Base-by-base conservation (phyloP, 2,329 filamentous ascomycete species). In the Mycosphaerella arachidis region DNA sequence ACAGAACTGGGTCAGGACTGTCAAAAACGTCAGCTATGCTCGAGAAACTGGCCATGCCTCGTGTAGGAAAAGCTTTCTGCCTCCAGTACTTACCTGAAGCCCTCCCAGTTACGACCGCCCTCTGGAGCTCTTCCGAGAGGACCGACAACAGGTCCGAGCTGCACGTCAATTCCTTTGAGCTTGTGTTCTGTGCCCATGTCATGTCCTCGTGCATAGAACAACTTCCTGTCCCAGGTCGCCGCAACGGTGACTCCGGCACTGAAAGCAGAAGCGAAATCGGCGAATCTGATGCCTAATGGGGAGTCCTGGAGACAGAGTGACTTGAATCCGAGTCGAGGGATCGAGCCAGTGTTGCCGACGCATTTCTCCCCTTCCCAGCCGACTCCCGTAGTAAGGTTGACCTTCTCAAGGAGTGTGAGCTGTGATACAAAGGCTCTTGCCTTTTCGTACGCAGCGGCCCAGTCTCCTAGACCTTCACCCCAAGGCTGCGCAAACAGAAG, bases 361-460 rank as follows among this genome's bases (percentile, higher is more conserved):
- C 91, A 94, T 64, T 83, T 81, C 62, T 90, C 89, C 53, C 83
- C 78, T 74, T 82, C 73, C 87, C 87, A 91, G 48, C 92, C 92
- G 64, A 89, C 84, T 74, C 93, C 93, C 0, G 92, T 97, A 2
- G 93, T 97, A 65, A 99, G 74, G 74, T 97, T 97, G 75, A 97
- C 91, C 78, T 96, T 97, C 75, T 97, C 92, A 10, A 86, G 72
- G 37, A 96, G 81, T 0, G 91, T 96, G 76, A 96, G 77, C 72
- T 92, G 86, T 9, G 88, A 88, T 50, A 97, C 91, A 69, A 96
- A 93, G 2, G 81, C 84, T 66, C 84, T 85, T 1, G 92, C 92
- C 74, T 89, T 87, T 20, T 76, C 78, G 67, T 96, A 92, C 43
- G 91, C 91, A 6, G 85, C 83, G 56, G 84, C 81, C 92, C 92